A percentile compares a stretch with the other conserved stretches of the same genome.
Conservation (phyloP, 441 rosid genomes). For the Eutrema salsugineum region DNA sequence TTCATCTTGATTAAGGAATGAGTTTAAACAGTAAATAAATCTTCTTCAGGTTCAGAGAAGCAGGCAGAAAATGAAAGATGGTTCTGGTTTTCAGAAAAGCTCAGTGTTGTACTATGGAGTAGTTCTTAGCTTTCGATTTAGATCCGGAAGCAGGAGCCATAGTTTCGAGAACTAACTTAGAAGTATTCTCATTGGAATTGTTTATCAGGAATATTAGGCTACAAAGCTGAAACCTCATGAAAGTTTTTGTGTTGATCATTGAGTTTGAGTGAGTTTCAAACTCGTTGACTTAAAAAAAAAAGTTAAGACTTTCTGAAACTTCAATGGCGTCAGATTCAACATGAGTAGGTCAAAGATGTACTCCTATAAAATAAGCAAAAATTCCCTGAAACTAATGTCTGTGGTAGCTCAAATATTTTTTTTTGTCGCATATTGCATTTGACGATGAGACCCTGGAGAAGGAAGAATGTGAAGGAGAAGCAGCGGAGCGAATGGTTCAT, state of each 20-base stretch:
- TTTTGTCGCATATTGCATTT: too few species aligned
- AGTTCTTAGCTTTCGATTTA: too few species aligned
- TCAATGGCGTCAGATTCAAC: background rate
- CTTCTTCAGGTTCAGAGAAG: background rate
- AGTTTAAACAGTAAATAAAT: too few species aligned
- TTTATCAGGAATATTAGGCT: background rate
- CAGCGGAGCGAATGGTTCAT: background rate
- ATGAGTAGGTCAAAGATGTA: too few species aligned
- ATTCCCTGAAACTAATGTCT: too few species aligned
- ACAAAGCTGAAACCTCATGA: background rate
- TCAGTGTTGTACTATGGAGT: too few species aligned
- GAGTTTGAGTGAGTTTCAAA: background rate
- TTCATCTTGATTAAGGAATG: too few species aligned
- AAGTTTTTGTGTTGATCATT: background rate
- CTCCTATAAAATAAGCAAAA: too few species aligned
- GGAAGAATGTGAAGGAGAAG: background rate
- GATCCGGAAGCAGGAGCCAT: background rate
- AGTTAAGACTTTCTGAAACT: background rate
- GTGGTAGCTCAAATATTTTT: too few species aligned
- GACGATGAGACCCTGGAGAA: background rate
- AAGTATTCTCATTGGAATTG: background rate
- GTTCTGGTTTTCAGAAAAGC: background rate
- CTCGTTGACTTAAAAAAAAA: background rate
- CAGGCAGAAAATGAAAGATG: background rate
- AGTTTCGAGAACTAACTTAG: background rate